Percentiles rank a stretch among this genome's conserved stretches.
These are phyloP conservation scores for Papilionanthe hybrid DNA, from an alignment of 116 monocot species.

Conservation along the genomic window DNA sequence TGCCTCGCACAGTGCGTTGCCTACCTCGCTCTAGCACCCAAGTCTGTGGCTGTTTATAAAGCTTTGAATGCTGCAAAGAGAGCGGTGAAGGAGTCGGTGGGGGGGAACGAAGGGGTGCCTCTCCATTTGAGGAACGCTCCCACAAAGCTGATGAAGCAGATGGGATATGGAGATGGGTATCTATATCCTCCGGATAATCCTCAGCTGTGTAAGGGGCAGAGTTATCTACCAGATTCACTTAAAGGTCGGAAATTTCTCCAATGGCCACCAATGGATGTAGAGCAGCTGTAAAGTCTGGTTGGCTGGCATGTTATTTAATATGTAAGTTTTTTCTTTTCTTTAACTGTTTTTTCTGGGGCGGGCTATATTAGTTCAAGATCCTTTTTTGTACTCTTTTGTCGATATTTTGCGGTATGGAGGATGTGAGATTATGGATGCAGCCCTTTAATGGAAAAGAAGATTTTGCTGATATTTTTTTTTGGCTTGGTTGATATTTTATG, in stretches of 20 bases:
- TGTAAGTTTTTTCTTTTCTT: neutral
- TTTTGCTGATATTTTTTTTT: neutral
- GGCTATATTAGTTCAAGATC: neutral
- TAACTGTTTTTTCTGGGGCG: neutral
- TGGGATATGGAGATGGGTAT: conserved; percentile 73
- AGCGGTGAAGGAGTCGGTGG: conserved; percentile 52
- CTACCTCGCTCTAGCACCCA: conserved; percentile 66
- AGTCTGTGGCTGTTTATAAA: conserved; percentile 72
- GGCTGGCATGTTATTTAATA: neutral
- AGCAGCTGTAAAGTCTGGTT: conserved; percentile 13
- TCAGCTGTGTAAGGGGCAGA: conserved; percentile 32
- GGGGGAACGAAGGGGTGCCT: conserved; percentile 75
- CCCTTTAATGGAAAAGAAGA: neutral
- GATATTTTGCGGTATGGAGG: neutral
- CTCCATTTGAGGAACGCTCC: conserved; percentile 84
- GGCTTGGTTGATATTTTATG: neutral
- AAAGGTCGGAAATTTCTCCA: conserved; percentile 63
- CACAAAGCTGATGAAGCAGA: conserved; percentile 75
- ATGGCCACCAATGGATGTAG: conserved; percentile 36
- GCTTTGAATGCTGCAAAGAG: conserved; percentile 51
- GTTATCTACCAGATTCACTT: conserved; percentile 56
- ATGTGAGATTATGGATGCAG: neutral
- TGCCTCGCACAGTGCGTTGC: conserved; percentile 62
- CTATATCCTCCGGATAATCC: conserved; percentile 71
- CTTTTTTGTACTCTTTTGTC: neutral